phyloP scores from a whole-genome alignment of 2,329 filamentous ascomycete species.

The Trichoderma endophyticum region DNA sequence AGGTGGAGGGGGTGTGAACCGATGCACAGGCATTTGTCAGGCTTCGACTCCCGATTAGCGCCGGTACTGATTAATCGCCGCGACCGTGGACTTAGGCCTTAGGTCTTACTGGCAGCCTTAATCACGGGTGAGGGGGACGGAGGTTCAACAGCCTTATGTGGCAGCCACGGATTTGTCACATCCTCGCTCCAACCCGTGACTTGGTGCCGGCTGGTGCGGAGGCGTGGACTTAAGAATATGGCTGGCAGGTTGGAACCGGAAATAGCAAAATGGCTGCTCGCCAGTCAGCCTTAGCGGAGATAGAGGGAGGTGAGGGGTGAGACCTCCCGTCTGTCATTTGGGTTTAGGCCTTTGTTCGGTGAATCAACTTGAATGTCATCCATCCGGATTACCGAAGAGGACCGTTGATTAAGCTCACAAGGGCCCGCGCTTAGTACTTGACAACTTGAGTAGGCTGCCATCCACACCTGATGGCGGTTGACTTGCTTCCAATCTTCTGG shows the following conservation, averaged over 20 bases:
- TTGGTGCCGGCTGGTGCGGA: slow-evolving; percentile 10
- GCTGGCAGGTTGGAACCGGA: background rate
- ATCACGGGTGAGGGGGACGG: background rate
- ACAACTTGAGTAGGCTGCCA: background rate
- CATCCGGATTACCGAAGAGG: background rate
- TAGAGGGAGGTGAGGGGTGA: background rate
- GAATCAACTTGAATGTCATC: background rate
- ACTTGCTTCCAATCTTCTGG: background rate
- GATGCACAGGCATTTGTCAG: background rate
- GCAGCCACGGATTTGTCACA: background rate
- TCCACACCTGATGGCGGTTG: background rate
- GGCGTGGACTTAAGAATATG: background rate
- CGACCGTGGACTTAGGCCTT: background rate
- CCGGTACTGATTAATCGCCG: slow-evolving; percentile 8
- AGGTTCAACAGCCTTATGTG: slow-evolving; percentile 4
- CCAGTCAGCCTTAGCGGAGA: background rate
- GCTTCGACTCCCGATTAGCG: background rate
- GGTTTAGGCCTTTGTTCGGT: background rate
- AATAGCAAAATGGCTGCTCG: slow-evolving; percentile 4
- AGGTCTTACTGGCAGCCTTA: slow-evolving; percentile 1
- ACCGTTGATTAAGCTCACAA: slow-evolving; percentile 6
- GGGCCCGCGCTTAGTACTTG: background rate
- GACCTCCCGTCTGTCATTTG: background rate
- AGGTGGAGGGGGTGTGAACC: slow-evolving; percentile 9
- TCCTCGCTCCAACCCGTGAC: background rate